Conservation (phyloP, 495 filamentous ascomycete species). For the Apiosordaria backusii region DNA sequence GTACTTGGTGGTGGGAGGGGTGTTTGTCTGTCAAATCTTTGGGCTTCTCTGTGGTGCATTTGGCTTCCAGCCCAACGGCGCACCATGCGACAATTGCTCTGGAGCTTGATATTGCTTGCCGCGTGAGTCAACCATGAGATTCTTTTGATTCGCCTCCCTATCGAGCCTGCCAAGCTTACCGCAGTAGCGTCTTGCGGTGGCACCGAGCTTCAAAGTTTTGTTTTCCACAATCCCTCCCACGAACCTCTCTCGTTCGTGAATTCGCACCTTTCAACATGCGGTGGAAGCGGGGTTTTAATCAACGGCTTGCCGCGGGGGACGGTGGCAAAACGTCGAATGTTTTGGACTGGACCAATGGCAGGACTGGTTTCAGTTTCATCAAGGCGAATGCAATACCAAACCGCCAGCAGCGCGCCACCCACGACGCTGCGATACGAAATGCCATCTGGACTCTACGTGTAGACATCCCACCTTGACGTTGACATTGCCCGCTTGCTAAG, state of each 20-base stretch:
- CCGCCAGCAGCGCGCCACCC: not conserved
- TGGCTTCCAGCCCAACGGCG: conserved; percentile 28
- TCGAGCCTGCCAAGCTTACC: not conserved
- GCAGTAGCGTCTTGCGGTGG: not conserved
- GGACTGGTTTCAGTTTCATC: conserved; percentile 1
- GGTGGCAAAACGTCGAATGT: conserved; percentile 1
- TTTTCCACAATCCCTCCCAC: not conserved
- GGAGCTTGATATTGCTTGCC: conserved; percentile 7
- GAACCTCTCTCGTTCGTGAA: conserved; percentile 5
- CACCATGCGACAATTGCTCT: conserved; percentile 14
- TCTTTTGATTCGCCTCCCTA: not conserved
- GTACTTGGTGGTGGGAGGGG: conserved; percentile 4
- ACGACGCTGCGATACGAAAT: not conserved
- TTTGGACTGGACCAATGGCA: conserved; percentile 4
- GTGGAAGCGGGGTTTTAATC: not conserved
- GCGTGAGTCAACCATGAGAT: conserved; percentile 19
- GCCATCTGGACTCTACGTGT: not conserved
- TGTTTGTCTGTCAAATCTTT: conserved; percentile 9
- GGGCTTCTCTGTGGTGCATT: conserved; percentile 19
- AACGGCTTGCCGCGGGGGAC: conserved; percentile 3
- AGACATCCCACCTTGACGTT: not conserved
- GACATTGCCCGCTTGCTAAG: not conserved
- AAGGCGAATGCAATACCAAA: conserved; percentile 7
- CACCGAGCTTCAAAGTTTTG: not conserved
- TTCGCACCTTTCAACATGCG: not conserved